phyloP scores from a whole-genome alignment of 345 rosid genomes.

The Rhizophora mangle region DNA sequence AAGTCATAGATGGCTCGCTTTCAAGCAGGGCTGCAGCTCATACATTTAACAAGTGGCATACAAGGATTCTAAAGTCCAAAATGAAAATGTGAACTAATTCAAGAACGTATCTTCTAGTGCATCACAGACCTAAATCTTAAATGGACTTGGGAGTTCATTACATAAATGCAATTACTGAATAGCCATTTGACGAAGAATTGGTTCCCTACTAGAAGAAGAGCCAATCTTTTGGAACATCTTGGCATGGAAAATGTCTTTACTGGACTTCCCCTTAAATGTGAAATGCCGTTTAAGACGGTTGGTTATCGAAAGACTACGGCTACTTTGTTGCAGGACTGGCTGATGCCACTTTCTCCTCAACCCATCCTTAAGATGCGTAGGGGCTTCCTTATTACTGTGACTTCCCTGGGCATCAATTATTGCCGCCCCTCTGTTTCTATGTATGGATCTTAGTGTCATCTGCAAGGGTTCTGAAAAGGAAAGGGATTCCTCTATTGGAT shows the following conservation, averaged over 20 bases:
- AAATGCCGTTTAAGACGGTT: slow-evolving; percentile 50
- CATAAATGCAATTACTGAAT: slow-evolving; percentile 21
- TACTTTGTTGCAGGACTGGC: slow-evolving; percentile 16
- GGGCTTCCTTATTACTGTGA: slow-evolving; percentile 26
- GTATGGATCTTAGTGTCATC: slow-evolving; percentile 55
- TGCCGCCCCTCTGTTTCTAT: slow-evolving; percentile 48
- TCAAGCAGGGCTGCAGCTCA: background rate
- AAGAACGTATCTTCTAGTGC: background rate
- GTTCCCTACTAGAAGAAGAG: slow-evolving; percentile 29
- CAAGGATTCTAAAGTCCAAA: slow-evolving; percentile 4
- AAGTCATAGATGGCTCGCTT: background rate
- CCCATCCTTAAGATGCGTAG: slow-evolving; percentile 34
- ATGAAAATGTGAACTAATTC: slow-evolving; percentile 3
- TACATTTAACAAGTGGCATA: background rate
- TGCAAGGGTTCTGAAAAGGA: slow-evolving; percentile 61
- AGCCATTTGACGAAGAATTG: slow-evolving; percentile 18
- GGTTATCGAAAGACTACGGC: slow-evolving; percentile 40
- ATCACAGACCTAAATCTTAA: slow-evolving; percentile 20
- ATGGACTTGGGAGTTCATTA: slow-evolving; percentile 20
- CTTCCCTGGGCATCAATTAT: slow-evolving; percentile 41
- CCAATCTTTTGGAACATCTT: slow-evolving; percentile 36
- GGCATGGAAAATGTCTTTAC: slow-evolving; percentile 27
- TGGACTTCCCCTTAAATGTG: slow-evolving; percentile 28
- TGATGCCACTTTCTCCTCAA: slow-evolving; percentile 39
- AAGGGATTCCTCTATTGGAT: slow-evolving; percentile 40